Evolutionary conservation across 352 stramenopile species (phyloP).

Genomic region (Albugo laibachii): DNA sequence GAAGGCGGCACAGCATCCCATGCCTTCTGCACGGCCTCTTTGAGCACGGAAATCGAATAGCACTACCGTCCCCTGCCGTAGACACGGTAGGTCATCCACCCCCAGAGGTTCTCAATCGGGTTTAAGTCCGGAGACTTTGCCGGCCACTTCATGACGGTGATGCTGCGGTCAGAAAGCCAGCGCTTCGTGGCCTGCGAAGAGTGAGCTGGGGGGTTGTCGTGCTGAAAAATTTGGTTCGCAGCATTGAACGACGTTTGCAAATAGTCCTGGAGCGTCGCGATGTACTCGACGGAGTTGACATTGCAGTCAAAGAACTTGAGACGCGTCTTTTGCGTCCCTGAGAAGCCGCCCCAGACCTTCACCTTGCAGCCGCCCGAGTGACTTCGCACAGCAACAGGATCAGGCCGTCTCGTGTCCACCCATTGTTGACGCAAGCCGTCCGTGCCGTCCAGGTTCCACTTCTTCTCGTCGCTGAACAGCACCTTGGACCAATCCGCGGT

Average conservation of each 20-base stretch:
- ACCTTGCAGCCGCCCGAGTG: too few species aligned
- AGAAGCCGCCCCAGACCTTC: too few species aligned
- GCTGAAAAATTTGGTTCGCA: slow-evolving; percentile 4
- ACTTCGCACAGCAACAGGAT: too few species aligned
- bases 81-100: slow-evolving; percentile 4
- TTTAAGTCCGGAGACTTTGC: slow-evolving; percentile 3
- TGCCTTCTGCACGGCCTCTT: neutral
- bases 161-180: neutral
- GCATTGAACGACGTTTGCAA: neutral
- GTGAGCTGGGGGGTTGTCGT: slow-evolving; percentile 3
- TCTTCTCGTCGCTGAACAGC: slow-evolving; percentile 6
- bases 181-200: neutral
- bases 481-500: too few species aligned
- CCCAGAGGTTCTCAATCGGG: slow-evolving; percentile 8
- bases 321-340: too few species aligned
- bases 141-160: slow-evolving; percentile 2
- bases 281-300: neutral
- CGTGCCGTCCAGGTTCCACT: slow-evolving; percentile 4
- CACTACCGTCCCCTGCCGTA: slow-evolving; percentile 4
- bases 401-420: too few species aligned
- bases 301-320: too few species aligned
- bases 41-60: neutral
- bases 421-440: too few species aligned
- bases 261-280: neutral
- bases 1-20: too few species aligned